Evolutionary conservation across 345 rosid genomes (phyloP).

Genomic region (Hibiscus tridactylites): DNA sequence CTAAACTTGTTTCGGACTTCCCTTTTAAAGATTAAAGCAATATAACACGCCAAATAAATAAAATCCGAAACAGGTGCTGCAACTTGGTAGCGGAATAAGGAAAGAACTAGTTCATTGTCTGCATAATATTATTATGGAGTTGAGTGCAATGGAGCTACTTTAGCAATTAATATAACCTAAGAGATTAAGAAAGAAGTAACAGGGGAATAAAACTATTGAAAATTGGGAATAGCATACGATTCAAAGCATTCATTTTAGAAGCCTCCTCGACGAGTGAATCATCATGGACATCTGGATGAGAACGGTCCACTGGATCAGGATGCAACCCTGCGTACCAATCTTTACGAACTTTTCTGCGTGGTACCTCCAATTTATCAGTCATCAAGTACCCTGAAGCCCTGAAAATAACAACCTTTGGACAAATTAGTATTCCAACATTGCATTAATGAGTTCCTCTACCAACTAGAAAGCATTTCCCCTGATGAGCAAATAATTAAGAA

Average conservation of each 20-base stretch:
- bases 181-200: background rate
- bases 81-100: background rate
- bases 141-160: background rate
- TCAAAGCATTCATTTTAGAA: slow-evolving; percentile 33
- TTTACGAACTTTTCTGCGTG: slow-evolving; percentile 81
- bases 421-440: slow-evolving; percentile 4
- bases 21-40: background rate
- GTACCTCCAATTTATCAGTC: slow-evolving; percentile 87
- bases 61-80: background rate
- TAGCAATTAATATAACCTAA: background rate
- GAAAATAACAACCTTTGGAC: slow-evolving; percentile 15
- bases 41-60: background rate
- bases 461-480: background rate
- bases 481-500: background rate
- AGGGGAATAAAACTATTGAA: background rate
- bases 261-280: slow-evolving; percentile 59
- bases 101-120: background rate
- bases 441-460: background rate
- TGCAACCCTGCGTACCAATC: slow-evolving; percentile 87
- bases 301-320: slow-evolving; percentile 91
- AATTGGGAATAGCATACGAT: slow-evolving; percentile 47
- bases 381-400: slow-evolving; percentile 97
- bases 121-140: background rate
- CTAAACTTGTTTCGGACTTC: background rate
- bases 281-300: slow-evolving; percentile 89